These are phyloP conservation scores for Chlamydomonas asymmetrica DNA, from an alignment of 139 green algal species.

Conservation along the genomic window DNA sequence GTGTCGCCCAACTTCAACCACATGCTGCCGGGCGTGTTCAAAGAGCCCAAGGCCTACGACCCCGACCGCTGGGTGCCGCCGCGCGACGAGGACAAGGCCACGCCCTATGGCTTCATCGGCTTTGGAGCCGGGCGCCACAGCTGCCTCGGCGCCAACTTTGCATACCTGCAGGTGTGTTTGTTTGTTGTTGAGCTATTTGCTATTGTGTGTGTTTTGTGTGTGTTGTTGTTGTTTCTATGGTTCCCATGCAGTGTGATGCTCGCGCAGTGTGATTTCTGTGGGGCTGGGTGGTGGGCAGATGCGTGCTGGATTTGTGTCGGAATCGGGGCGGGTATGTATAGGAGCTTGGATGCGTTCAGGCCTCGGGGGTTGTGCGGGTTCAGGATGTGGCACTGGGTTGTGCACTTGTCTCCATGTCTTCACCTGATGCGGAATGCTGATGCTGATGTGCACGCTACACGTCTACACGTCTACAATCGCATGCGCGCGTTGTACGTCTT, in stretches of 20 bases:
- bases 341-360: too few species aligned
- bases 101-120: constrained; percentile 86
- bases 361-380: too few species aligned
- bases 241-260: neutral
- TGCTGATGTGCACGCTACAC: too few species aligned
- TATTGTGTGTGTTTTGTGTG: neutral
- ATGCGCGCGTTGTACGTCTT: too few species aligned
- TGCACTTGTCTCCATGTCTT: too few species aligned
- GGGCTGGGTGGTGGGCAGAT: too few species aligned
- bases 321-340: too few species aligned
- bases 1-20: constrained; percentile 90
- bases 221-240: neutral
- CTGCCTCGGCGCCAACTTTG: constrained; percentile 98
- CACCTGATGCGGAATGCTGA: too few species aligned
- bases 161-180: constrained; percentile 76
- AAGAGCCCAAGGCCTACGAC: constrained; percentile 76
- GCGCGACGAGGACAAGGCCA: constrained; percentile 84
- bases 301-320: too few species aligned
- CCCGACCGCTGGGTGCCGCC: constrained; percentile 79
- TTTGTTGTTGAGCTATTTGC: neutral
- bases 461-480: too few species aligned
- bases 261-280: too few species aligned
- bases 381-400: too few species aligned
- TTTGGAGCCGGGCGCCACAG: constrained; percentile 95
- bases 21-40: constrained; percentile 80